phyloP scores from a whole-genome alignment of 139 green algal genomes.

The Volvox reticuliferus region DNA sequence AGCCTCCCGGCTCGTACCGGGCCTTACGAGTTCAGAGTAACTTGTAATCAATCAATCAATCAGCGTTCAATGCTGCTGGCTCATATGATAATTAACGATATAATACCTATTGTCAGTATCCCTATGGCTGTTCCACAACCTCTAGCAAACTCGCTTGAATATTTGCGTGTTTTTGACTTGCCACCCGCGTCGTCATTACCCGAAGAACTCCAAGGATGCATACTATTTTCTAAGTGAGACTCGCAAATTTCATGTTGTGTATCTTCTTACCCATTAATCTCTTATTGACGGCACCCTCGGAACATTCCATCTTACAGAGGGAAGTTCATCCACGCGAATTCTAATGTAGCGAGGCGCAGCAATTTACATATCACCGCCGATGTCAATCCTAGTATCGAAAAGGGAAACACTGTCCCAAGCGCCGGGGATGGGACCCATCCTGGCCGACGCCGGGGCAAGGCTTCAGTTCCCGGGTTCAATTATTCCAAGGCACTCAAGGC shows the following conservation, averaged over 20 bases:
- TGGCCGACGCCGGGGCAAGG: neutral
- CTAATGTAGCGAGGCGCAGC: neutral
- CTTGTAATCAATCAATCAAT: too few species aligned
- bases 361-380: neutral
- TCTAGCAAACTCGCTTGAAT: neutral
- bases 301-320: neutral
- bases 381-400: neutral
- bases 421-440: neutral
- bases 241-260: neutral
- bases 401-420: neutral
- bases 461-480: neutral
- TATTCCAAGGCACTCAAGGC: slow-evolving; percentile 7
- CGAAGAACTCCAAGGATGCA: neutral
- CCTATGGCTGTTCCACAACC: neutral
- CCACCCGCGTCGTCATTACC: neutral
- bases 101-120: too few species aligned
- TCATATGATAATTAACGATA: too few species aligned
- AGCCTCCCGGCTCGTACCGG: too few species aligned
- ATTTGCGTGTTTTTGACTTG: slow-evolving; percentile 9
- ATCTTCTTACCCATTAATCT: neutral
- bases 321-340: neutral
- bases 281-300: neutral
- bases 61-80: too few species aligned
- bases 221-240: slow-evolving; percentile 4
- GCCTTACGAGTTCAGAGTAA: too few species aligned